Base-by-base conservation (phyloP, 2,329 filamentous ascomycete genomes). In the Cercospora zeina region DNA sequence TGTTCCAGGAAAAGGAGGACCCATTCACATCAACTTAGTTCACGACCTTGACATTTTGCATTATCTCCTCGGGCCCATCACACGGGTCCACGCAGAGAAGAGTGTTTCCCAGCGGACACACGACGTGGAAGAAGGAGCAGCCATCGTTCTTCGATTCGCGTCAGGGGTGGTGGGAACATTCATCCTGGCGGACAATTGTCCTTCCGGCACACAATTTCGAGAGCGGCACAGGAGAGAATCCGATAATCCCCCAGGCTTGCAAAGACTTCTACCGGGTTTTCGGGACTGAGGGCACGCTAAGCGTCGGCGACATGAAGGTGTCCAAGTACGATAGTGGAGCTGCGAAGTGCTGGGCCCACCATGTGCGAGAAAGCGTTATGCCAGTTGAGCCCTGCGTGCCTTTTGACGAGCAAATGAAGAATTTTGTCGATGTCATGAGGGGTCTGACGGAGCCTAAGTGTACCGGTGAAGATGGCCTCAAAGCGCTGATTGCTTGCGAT, bases 21-120 rank as follows among this genome's bases (percentile, higher is more conserved):
- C 81, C 0, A 73, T 86, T 7, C 73, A 82, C 2, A 86, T 86
- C 63, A 87, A 87, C 67, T 73, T 87, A 47, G 79, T 86, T n/a
- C 84, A 87, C 67, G 85, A 87, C 54, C 74, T 87, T 39, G 85
- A 87, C 63, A 73, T 85, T 0, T 73, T 87, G 16, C 83, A 86
- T 51, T 80, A 82, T 70, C 73, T 86, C 1, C 78, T 87, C 27
- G 83, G 83, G 0, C 79, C 82, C 0, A 82, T 87, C 27, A 69
- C 70, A 0, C 75, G 80, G 0, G 80, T 86, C 0, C 79, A 81
- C 34, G 83, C 82, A 0, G 81, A 86, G 65, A 73, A 76, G 54
- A 80, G 77, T 0, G 53, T 69, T 0, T 77, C 80, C 0, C 78
- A 79, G 34, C 76, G 84, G 0, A 73, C 74, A 0, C 79, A 81